These are phyloP conservation scores for Suillus cothurnatus DNA, from an alignment of 768 basidiomycete genomes.

Conservation along the genomic window DNA sequence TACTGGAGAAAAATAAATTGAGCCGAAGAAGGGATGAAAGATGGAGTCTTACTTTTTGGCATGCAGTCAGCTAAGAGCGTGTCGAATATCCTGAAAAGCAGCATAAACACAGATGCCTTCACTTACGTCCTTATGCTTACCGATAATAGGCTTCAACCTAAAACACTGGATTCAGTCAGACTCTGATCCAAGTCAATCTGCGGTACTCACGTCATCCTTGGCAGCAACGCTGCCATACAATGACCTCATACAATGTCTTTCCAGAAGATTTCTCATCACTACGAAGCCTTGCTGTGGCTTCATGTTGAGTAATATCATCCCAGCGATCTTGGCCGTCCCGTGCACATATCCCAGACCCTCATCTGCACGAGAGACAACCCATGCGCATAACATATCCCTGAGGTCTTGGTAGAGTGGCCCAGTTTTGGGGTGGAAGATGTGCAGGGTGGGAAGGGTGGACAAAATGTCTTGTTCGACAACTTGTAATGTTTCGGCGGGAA, in stretches of 20 bases:
- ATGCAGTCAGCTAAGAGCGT: constrained; percentile 89
- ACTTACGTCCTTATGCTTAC: constrained; percentile 37
- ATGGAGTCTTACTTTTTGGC: constrained; percentile 74
- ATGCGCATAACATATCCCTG: constrained; percentile 82
- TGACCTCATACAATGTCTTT: constrained; percentile 81
- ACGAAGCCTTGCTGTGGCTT: constrained; percentile 73
- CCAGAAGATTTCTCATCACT: constrained; percentile 82
- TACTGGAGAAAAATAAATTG: constrained; percentile 45
- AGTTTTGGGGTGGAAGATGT: constrained; percentile 74
- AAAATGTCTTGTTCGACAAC: constrained; percentile 76
- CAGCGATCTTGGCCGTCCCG: constrained; percentile 75
- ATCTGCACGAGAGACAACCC: constrained; percentile 85
- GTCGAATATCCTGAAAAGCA: constrained; percentile 74
- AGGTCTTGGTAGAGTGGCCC: constrained; percentile 84
- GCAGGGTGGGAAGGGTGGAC: constrained; percentile 72
- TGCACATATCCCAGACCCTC: constrained; percentile 75
- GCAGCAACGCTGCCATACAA: constrained; percentile 76
- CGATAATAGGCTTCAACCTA: constrained; percentile 92
- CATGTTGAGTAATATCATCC: constrained; percentile 87
- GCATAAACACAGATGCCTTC: neutral
- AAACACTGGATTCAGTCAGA: constrained; percentile 28
- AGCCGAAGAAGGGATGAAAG: neutral
- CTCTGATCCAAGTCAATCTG: constrained; percentile 18
- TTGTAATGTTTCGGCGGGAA: constrained; percentile 62
- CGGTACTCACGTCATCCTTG: constrained; percentile 74